Conservation (phyloP, 257 asterid species). For the Primulina eburnea region DNA sequence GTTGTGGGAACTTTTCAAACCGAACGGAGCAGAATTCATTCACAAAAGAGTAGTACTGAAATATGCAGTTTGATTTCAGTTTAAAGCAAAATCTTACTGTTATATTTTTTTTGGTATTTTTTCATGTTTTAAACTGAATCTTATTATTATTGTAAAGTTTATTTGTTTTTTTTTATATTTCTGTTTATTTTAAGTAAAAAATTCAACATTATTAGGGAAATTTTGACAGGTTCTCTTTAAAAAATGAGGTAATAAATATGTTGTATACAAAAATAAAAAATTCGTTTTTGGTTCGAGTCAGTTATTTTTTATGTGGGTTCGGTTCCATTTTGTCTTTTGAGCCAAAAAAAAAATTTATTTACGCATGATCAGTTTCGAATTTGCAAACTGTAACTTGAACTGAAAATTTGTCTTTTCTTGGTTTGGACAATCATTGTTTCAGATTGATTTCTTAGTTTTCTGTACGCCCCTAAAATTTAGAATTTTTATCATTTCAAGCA, state of each 20-base stretch:
- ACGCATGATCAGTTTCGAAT: neutral
- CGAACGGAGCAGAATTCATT: neutral
- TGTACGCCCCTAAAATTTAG: neutral
- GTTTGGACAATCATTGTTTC: neutral
- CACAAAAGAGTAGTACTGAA: neutral
- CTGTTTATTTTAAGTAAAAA: no score
- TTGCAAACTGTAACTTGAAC: neutral
- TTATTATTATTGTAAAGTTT: no score
- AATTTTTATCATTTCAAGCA: constrained; percentile 23
- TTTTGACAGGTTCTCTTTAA: neutral
- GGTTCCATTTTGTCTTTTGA: neutral
- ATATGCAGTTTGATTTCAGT: neutral
- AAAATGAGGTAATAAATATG: neutral
- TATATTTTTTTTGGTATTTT: no score
- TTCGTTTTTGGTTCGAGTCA: neutral
- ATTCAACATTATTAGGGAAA: neutral
- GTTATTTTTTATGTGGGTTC: neutral
- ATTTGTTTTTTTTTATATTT: no score
- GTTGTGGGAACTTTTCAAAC: neutral
- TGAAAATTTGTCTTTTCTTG: neutral
- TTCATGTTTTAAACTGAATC: no score
- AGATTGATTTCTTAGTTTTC: neutral
- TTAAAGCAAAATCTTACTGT: neutral
- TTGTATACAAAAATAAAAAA: neutral
- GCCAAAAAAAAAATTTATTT: no score